phyloP scores from a whole-genome alignment of 2,329 filamentous ascomycete species.

The Stagonosporopsis rhizophila region DNA sequence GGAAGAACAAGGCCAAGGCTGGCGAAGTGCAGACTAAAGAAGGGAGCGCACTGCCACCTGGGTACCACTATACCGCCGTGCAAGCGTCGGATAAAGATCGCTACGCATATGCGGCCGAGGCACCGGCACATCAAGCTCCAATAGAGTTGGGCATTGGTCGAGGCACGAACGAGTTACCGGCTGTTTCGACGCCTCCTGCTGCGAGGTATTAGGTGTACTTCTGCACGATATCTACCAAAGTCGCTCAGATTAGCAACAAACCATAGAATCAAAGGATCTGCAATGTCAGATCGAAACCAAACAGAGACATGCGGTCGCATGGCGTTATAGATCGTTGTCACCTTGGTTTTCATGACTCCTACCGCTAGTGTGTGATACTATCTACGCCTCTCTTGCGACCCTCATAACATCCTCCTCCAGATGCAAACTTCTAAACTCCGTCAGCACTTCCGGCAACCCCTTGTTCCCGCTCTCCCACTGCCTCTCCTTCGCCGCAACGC shows the following conservation, averaged over 20 bases:
- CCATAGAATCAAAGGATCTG: background rate
- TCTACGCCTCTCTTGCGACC: conserved; percentile 25
- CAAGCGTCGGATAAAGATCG: background rate
- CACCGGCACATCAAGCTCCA: background rate
- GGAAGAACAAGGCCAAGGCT: conserved; percentile 18
- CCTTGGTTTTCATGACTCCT: background rate
- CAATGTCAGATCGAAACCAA: background rate
- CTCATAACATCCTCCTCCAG: conserved; percentile 54
- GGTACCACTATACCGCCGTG: background rate
- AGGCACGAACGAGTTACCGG: conserved; percentile 1
- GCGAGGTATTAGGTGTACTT: background rate
- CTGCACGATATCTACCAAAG: background rate
- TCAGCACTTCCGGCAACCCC: conserved; percentile 48
- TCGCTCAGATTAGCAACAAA: background rate
- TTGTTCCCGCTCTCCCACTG: conserved; percentile 40
- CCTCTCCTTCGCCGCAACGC: conserved; percentile 57
- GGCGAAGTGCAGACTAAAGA: background rate
- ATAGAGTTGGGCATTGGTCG: background rate
- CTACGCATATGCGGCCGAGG: conserved; percentile 4
- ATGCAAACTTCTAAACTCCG: conserved; percentile 53
- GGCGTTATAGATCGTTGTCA: background rate
- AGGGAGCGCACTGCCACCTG: background rate
- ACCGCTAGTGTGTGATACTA: no score
- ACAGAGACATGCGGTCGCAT: background rate
- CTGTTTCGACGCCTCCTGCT: background rate